These are phyloP conservation scores for Erodium moschatum DNA, from an alignment of 441 rosid genomes.

Conservation along the genomic window DNA sequence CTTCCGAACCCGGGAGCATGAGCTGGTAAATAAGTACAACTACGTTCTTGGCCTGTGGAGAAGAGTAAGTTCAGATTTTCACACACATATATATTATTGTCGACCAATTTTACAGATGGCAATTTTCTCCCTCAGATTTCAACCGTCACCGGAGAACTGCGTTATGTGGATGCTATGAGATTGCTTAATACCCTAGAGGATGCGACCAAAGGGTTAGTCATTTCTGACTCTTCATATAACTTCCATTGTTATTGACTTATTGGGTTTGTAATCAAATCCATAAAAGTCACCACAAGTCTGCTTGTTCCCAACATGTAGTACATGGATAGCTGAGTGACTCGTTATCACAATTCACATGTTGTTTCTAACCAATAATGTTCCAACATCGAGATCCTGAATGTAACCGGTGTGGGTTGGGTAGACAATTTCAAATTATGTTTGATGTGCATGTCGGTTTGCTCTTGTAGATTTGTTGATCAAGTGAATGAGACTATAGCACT, in stretches of 20 bases:
- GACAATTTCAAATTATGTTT: neutral
- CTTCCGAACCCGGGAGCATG: conserved; percentile 60
- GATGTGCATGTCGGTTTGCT: neutral
- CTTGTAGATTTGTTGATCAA: conserved; percentile 61
- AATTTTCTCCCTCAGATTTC: conserved; percentile 46
- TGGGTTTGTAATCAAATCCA: too few relatives aligned
- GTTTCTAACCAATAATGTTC: neutral
- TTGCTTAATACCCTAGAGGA: conserved; percentile 64
- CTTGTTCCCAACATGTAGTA: neutral
- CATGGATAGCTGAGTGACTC: neutral
- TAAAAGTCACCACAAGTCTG: conserved; percentile 1
- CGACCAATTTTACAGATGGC: neutral
- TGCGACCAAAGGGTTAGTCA: conserved; percentile 57
- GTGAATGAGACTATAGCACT: conserved; percentile 64
- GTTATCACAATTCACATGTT: neutral
- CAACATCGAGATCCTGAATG: neutral
- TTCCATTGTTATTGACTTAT: too few relatives aligned
- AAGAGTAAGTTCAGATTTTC: conserved; percentile 49
- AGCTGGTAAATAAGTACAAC: conserved; percentile 77
- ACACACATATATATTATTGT: neutral
- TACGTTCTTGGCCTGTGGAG: conserved; percentile 80
- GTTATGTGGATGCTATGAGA: conserved; percentile 70
- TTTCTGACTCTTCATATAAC: neutral
- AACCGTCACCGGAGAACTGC: conserved; percentile 64
- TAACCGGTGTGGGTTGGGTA: neutral